Evolutionary conservation across 1,284 basidiomycete species (phyloP).

Genomic region (Thelephora terrestris): DNA sequence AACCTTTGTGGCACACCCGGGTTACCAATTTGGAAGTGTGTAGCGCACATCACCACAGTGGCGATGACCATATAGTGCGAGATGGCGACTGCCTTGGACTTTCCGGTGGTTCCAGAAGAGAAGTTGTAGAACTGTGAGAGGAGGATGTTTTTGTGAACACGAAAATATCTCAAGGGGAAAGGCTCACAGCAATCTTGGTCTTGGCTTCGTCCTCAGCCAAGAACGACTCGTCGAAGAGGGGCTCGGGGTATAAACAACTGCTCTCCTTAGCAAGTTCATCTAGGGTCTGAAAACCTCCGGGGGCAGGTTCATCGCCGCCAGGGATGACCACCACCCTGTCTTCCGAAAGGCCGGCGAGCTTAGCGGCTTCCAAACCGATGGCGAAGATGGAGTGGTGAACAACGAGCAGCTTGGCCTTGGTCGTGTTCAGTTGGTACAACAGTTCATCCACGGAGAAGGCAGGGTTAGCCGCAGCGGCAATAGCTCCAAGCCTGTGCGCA

Average conservation of each 20-base stretch:
- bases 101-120: slow-evolving; percentile 78
- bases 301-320: slow-evolving; percentile 41
- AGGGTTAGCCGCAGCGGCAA: slow-evolving; percentile 61
- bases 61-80: slow-evolving; percentile 40
- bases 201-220: slow-evolving; percentile 54
- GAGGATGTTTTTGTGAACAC: background rate
- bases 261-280: slow-evolving; percentile 44
- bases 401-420: slow-evolving; percentile 47
- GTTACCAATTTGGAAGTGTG: background rate
- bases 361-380: slow-evolving; percentile 41
- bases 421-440: slow-evolving; percentile 44
- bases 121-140: slow-evolving; percentile 48
- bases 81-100: slow-evolving; percentile 70
- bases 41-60: background rate
- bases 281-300: slow-evolving; percentile 26
- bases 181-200: slow-evolving; percentile 50
- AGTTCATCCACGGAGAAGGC: slow-evolving; percentile 59
- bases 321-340: too few relatives aligned
- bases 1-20: background rate
- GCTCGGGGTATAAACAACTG: too few relatives aligned
- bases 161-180: slow-evolving; percentile 30
- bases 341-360: slow-evolving; percentile 37
- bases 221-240: slow-evolving; percentile 36
- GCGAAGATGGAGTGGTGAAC: slow-evolving; percentile 42
- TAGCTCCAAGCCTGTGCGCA: slow-evolving; percentile 58